Evolutionary conservation across 805 yeast genomes (phyloP), one percentile per base, ranked within the genome.

Genomic region (Cyberlindnera americana): DNA sequence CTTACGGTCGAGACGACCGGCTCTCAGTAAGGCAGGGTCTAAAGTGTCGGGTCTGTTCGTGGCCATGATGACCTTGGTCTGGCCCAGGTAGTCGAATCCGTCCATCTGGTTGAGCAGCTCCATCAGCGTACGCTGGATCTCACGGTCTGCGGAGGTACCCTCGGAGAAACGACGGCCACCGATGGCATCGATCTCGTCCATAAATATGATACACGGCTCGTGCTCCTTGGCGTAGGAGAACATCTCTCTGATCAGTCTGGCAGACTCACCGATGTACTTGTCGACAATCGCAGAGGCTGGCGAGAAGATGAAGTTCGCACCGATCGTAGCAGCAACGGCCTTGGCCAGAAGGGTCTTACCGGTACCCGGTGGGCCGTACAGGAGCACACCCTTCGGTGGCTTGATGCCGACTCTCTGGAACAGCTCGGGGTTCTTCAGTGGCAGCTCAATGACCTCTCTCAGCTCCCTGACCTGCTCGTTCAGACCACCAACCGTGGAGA

Each of bases 341-440:
- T 93, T 90, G 14, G 99, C 99, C 57, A 91, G 73, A 44, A 91
- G 70, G 0, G 99, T 91, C 63, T 91, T 91, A 59, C 99, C 98
- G 0, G 99, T 93, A 56, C 99, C 99, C 18, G 99, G 99, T 6
- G 99, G 99, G 7, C 99, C 99, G 60, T 93, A 93, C 37, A 93
- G 72, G 47, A 93, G 69, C 19, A 91, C 98, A 62, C 98, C 99
- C 65, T 93, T 93, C 42, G 99, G 99, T n/a, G 97, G 95, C 60
- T 89, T 89, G 64, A 93, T 93, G 35, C 99, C 99, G 24, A 93
- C 96, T 62, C 99, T 81, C 46, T 85, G 71, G 64, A 93, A 93
- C 54, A 93, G 74, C 66, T 93, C 99, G 3, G 99, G 99, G 63
- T 93, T 93, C 65, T 93, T 93, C 59, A 93, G 75, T 3, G 99